A percentile compares a stretch with the other conserved stretches of the same genome.
These are phyloP conservation scores for Fusarium sp. DNA, from an alignment of 2,329 filamentous ascomycete genomes.

Conservation along the genomic window DNA sequence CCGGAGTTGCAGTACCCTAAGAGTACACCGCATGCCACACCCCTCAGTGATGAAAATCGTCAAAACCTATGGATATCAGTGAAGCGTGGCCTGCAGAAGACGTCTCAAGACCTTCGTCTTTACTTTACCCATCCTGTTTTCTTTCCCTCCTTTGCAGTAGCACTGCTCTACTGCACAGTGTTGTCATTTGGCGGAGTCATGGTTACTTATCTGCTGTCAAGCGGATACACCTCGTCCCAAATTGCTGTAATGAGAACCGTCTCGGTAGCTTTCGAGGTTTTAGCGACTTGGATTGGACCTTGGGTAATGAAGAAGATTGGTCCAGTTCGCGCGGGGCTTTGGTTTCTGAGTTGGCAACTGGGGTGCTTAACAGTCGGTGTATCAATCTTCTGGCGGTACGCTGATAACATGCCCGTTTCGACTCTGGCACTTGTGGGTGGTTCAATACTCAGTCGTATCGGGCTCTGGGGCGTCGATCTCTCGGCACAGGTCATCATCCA, in stretches of 20 bases:
- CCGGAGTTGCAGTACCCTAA: conserved; percentile 45
- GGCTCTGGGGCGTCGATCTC: conserved; percentile 71
- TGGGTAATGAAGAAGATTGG: conserved; percentile 66
- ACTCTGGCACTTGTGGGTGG: conserved; percentile 62
- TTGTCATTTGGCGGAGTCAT: conserved; percentile 70
- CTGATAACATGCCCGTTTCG: conserved; percentile 49
- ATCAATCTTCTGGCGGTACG: conserved; percentile 53
- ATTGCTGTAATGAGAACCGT: conserved; percentile 65
- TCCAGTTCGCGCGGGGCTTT: conserved; percentile 73
- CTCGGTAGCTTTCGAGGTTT: conserved; percentile 66
- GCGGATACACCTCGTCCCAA: conserved; percentile 62
- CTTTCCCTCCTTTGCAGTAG: conserved; percentile 68
- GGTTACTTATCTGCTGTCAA: conserved; percentile 70
- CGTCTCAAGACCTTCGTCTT: conserved; percentile 40
- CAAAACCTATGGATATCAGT: not conserved
- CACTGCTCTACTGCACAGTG: conserved; percentile 71
- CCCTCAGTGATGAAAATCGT: not conserved
- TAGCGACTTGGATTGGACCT: conserved; percentile 70
- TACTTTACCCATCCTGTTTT: conserved; percentile 68
- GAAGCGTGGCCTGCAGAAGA: conserved; percentile 20
- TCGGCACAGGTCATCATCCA: conserved; percentile 70
- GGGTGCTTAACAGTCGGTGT: conserved; percentile 61
- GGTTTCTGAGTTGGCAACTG: conserved; percentile 78
- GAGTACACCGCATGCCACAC: conserved; percentile 7
- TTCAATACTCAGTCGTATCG: conserved; percentile 66